Base-by-base conservation (phyloP, 2,329 filamentous ascomycete genomes). In the Scedosporium minutisporum region DNA sequence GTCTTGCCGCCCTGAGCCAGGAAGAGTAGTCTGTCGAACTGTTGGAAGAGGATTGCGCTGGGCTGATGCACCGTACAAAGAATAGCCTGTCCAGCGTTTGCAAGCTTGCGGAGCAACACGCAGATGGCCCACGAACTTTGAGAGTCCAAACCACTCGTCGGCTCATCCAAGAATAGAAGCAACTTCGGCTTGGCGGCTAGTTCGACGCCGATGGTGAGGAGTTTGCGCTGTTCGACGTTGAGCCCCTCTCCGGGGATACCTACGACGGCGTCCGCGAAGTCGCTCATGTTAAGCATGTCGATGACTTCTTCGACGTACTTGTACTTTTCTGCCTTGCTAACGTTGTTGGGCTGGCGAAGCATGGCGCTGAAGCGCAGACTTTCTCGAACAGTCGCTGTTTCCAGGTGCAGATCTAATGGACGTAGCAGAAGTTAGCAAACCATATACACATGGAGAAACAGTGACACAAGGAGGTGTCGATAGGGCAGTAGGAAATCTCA, bases 231-330 rank as follows among this genome's bases (percentile, higher is more conserved):
- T 65, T 87, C 83, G 1, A 86, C 81, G 57, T 85, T 85, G 7
- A 87, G 75, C 7, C 83, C 84, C 62, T 82, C 80, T 0, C 85
- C 86, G 0, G 84, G 82, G 0, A 83, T 77, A 65, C 87, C 87
- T 29, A 89, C 85, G 2, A 88, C 79, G 0, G 85, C 85, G 55
- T 88, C 82, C 12, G 85, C 84, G 63, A 87, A 88, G 61, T 87
- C 85, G 29, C 82, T 75, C 85, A 89, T 87, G 69, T 85, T 82
- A 25, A 89, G 77, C 77, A 89, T 83, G 70, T 81, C 79, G 68
- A 88, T 87, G 21, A 88, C 83, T 51, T 85, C 79, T 65, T 88
- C 85, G 4, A 87, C 85, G 60, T 84, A 87, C 0, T 73, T 79
- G 64, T 80, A 78, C 71, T 87, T 88, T 68, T 87, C 85, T 48